Evolutionary conservation across 1,284 basidiomycete species (phyloP).

Genomic region (Neolentinus lepideus): DNA sequence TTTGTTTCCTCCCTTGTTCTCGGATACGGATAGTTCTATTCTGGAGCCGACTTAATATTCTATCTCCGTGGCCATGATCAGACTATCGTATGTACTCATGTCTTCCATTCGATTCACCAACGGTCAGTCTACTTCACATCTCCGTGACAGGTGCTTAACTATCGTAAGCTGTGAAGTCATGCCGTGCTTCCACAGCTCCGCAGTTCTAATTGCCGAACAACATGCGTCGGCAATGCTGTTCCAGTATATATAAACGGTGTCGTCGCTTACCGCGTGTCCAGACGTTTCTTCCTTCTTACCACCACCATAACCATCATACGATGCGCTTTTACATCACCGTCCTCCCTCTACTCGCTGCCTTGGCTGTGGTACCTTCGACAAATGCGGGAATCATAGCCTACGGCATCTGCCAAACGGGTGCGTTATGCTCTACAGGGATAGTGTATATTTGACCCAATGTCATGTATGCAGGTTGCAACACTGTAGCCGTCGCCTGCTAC

Average conservation of each 20-base stretch:
- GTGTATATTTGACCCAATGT: neutral
- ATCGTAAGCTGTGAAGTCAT: no score
- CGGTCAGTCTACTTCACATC: no score
- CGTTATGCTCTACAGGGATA: neutral
- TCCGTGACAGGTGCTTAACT: no score
- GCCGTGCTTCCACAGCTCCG: no score
- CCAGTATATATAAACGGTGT: neutral
- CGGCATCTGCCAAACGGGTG: slow-evolving; percentile 12
- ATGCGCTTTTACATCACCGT: neutral
- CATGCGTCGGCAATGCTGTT: neutral
- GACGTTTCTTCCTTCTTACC: neutral
- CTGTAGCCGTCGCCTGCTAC: slow-evolving; percentile 11
- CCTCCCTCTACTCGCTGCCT: slow-evolving; percentile 2
- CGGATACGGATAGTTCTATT: no score
- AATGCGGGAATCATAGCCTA: slow-evolving; percentile 8
- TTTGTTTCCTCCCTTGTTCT: no score
- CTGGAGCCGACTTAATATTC: no score
- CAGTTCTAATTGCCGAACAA: no score
- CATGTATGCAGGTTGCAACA: slow-evolving; percentile 10
- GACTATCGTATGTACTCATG: no score
- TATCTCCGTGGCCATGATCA: no score
- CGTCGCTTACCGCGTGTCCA: neutral
- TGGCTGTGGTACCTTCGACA: slow-evolving; percentile 1
- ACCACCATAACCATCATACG: neutral
- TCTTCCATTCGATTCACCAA: no score